Evolutionary conservation across 2,329 filamentous ascomycete species (phyloP).

Genomic region (Beauveria caledonica): DNA sequence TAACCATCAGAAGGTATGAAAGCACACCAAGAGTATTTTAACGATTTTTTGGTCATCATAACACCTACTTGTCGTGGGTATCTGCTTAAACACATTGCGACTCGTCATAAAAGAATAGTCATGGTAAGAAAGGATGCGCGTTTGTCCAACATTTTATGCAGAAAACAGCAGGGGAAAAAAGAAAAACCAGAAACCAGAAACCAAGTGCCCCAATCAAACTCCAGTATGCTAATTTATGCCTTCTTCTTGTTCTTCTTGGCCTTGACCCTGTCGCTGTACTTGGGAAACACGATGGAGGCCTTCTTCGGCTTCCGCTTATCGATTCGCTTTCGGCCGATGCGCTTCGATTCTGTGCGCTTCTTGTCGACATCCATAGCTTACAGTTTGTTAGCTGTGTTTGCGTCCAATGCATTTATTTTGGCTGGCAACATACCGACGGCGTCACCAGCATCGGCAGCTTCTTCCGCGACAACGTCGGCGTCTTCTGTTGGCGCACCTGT

Average conservation of each 20-base stretch:
- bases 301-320: slow-evolving; percentile 50
- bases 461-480: slow-evolving; percentile 20
- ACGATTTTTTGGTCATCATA: neutral
- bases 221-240: neutral
- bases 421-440: slow-evolving; percentile 15
- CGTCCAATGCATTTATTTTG: neutral
- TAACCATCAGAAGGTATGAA: neutral
- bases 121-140: neutral
- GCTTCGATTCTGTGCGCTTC: slow-evolving; percentile 29
- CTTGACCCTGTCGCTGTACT: slow-evolving; percentile 43
- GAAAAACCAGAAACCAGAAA: neutral
- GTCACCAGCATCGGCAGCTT: slow-evolving; percentile 21
- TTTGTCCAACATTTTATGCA: neutral
- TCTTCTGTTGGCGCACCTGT: slow-evolving; percentile 16
- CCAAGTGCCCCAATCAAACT: neutral
- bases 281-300: slow-evolving; percentile 51
- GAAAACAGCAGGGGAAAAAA: neutral
- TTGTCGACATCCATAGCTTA: slow-evolving; percentile 51
- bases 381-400: neutral
- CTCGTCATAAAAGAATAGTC: neutral
- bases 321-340: slow-evolving; percentile 41
- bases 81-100: slow-evolving; percentile 3
- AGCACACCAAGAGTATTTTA: neutral
- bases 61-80: slow-evolving; percentile 3
- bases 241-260: slow-evolving; percentile 32